Conservation (phyloP, 2,329 filamentous ascomycete genomes). For the Talaromyces marneffei region DNA sequence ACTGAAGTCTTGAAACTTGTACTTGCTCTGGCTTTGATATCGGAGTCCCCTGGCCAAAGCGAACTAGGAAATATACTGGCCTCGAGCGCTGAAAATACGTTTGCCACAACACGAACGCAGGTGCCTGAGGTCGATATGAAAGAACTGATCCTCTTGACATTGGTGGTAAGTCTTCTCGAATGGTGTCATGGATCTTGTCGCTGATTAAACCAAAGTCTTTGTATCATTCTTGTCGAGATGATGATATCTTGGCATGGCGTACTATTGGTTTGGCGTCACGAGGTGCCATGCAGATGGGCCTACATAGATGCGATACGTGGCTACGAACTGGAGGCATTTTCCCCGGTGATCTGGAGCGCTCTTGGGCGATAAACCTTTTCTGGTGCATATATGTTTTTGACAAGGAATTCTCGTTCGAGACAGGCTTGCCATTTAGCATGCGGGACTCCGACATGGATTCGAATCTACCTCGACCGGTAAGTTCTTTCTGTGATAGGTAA, state of each 20-base stretch:
- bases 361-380: conserved; percentile 61
- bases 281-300: conserved; percentile 27
- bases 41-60: conserved; percentile 72
- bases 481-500: conserved; percentile 11
- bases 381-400: conserved; percentile 85
- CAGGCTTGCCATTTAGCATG: conserved; percentile 65
- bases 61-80: conserved; percentile 41
- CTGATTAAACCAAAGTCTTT: conserved; percentile 23
- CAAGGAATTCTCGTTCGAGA: conserved; percentile 79
- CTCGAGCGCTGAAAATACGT: conserved; percentile 32
- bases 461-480: conserved; percentile 68
- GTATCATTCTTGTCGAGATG: conserved; percentile 41
- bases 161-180: conserved; percentile 6
- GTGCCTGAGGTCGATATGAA: conserved; percentile 36
- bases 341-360: conserved; percentile 32
- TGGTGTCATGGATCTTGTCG: conserved; percentile 7
- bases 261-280: conserved; percentile 74
- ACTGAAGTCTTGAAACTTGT: conserved; percentile 73
- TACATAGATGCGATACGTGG: conserved; percentile 71
- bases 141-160: conserved; percentile 25
- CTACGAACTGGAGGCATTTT: conserved; percentile 45
- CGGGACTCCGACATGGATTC: conserved; percentile 81
- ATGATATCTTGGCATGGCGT: conserved; percentile 64
- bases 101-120: conserved; percentile 27
- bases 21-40: conserved; percentile 66